Percentiles rank a stretch among this genome's conserved stretches.
phyloP scores from a whole-genome alignment of 2,329 filamentous ascomycete species.

The Exserohilum turcica region DNA sequence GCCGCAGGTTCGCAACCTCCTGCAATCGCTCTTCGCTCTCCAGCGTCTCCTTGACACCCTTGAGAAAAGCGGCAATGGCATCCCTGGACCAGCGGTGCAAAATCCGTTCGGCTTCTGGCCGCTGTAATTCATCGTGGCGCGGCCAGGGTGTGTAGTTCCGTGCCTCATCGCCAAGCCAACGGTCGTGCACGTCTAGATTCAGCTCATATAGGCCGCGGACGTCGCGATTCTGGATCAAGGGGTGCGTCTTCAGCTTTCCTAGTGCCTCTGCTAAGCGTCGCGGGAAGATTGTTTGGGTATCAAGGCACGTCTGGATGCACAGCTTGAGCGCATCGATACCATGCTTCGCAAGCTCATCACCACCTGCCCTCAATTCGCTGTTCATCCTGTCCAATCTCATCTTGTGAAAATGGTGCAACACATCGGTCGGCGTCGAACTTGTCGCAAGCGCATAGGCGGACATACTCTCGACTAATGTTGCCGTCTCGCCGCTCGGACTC shows the following conservation, averaged over 20 bases:
- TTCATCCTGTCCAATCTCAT: constrained; percentile 73
- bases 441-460: constrained; percentile 82
- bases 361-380: constrained; percentile 60
- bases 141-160: constrained; percentile 86
- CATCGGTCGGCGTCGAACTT: constrained; percentile 78
- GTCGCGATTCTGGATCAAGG: constrained; percentile 72
- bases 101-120: constrained; percentile 49
- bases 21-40: constrained; percentile 68
- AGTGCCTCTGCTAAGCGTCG: constrained; percentile 72
- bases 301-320: constrained; percentile 76
- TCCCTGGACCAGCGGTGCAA: constrained; percentile 49
- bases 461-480: constrained; percentile 70
- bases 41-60: constrained; percentile 67
- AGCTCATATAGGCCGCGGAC: constrained; percentile 71
- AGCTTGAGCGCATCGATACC: constrained; percentile 71
- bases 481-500: constrained; percentile 45
- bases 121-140: constrained; percentile 70
- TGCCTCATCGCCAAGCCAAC: constrained; percentile 83
- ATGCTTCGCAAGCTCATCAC: constrained; percentile 54
- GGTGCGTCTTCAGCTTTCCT: constrained; percentile 68
- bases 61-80: constrained; percentile 51
- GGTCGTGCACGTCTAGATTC: constrained; percentile 75
- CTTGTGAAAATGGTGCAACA: constrained; percentile 76
- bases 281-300: constrained; percentile 78
- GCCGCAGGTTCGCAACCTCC: constrained; percentile 71